Percentiles rank a stretch among this genome's conserved stretches.
These are phyloP conservation scores for Daldinia grandis DNA, from an alignment of 495 filamentous ascomycete species.

Conservation along the genomic window DNA sequence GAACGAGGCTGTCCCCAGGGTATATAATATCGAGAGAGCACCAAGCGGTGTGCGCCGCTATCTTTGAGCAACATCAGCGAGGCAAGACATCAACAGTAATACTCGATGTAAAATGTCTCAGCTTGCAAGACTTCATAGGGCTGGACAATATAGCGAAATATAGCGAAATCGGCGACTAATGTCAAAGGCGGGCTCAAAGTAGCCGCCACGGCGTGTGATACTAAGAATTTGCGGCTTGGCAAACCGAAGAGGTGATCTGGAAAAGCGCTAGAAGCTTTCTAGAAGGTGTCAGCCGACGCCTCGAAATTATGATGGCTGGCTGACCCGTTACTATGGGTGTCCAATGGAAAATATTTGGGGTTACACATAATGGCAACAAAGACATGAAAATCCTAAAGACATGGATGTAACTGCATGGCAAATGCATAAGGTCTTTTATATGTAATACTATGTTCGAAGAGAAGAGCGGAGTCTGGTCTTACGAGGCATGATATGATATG, in stretches of 20 bases:
- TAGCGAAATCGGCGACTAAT: conserved; percentile 33
- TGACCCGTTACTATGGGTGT: conserved; percentile 25
- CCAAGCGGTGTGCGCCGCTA: conserved; percentile 9
- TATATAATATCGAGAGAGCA: neutral
- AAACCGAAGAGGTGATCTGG: conserved; percentile 28
- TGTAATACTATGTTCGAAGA: neutral
- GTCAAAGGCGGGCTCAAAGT: neutral
- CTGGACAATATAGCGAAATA: conserved; percentile 27
- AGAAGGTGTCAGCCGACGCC: conserved; percentile 50
- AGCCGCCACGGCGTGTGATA: neutral
- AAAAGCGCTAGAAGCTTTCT: conserved; percentile 50
- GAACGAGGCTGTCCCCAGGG: conserved; percentile 22
- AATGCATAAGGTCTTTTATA: neutral
- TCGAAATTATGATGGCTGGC: conserved; percentile 33
- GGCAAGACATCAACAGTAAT: conserved; percentile 7
- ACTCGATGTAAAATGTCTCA: conserved; percentile 19
- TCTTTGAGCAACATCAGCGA: conserved; percentile 14
- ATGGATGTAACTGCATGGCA: neutral
- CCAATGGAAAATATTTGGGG: conserved; percentile 31
- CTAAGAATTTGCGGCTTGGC: conserved; percentile 16
- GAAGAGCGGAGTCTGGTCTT: neutral
- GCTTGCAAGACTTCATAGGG: conserved; percentile 20
- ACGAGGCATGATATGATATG: neutral
- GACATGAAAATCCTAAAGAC: neutral
- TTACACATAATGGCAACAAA: conserved; percentile 28